Conservation (phyloP, 2,329 filamentous ascomycete genomes). For the Aspergillus brasiliensis region DNA sequence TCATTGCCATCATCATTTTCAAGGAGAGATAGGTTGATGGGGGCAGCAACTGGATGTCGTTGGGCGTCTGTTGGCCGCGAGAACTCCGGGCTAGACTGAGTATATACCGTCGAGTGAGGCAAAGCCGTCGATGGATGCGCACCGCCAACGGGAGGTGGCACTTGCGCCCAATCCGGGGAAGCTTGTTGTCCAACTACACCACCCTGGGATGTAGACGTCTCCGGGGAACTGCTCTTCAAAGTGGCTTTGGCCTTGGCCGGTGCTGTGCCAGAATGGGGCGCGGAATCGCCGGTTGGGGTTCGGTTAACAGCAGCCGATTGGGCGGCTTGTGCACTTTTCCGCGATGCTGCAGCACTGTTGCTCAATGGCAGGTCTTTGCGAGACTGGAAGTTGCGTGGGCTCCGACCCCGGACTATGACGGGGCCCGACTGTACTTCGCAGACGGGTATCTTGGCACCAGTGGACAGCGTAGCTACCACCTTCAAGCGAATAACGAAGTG, state of each 20-base stretch:
- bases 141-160: conserved; percentile 28
- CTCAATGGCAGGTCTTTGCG: conserved; percentile 89
- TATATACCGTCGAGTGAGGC: conserved; percentile 44
- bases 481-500: conserved; percentile 91
- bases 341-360: conserved; percentile 74
- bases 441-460: conserved; percentile 77
- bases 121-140: conserved; percentile 21
- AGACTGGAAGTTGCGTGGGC: conserved; percentile 91
- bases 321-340: conserved; percentile 63
- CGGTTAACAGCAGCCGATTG: conserved; percentile 34
- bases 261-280: conserved; percentile 29
- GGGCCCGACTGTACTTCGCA: conserved; percentile 85
- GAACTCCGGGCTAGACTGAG: conserved; percentile 57
- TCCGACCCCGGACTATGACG: conserved; percentile 90
- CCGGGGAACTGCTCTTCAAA: conserved; percentile 39
- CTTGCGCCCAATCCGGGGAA: conserved; percentile 41
- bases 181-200: conserved; percentile 29
- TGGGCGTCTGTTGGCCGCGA: conserved; percentile 44
- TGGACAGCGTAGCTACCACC: conserved; percentile 78
- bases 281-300: conserved; percentile 34
- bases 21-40: conserved; percentile 58
- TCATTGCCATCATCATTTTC: conserved; percentile 59
- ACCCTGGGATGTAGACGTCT: conserved; percentile 34
- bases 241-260: conserved; percentile 33
- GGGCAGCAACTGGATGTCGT: conserved; percentile 44